Evolutionary conservation across 768 basidiomycete species (phyloP).

Genomic region (Lepiota venenata): DNA sequence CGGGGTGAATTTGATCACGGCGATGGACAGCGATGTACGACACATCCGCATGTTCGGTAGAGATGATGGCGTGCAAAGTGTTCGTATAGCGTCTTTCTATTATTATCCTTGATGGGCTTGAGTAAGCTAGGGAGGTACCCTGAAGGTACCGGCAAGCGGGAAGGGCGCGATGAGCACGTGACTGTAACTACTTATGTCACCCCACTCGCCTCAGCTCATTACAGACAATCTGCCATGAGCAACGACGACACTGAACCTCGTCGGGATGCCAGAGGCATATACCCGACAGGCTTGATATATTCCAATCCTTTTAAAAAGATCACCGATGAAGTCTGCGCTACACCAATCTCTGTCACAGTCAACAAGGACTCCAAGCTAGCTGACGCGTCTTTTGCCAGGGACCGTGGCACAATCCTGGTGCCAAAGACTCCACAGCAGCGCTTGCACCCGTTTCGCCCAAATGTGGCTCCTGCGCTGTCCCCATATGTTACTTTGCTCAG

Average conservation of each 20-base stretch:
- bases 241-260: slow-evolving; percentile 1
- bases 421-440: slow-evolving; percentile 1
- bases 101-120: no score
- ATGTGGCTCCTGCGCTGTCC: neutral
- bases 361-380: neutral
- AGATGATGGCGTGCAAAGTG: no score
- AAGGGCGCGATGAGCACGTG: no score
- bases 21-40: no score
- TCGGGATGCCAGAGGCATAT: neutral
- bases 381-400: neutral
- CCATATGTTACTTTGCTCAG: slow-evolving; percentile 4
- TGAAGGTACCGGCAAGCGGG: no score
- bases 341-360: no score
- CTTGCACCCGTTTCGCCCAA: neutral
- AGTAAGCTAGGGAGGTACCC: no score
- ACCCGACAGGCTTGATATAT: neutral
- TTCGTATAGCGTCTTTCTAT: no score
- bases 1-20: no score
- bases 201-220: no score
- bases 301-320: slow-evolving; percentile 8
- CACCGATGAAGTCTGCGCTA: neutral
- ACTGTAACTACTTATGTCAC: no score
- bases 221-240: neutral
- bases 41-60: no score
- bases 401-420: neutral